Conservation (phyloP, 2,329 filamentous ascomycete genomes). For the Pyricularia pennisetigena region DNA sequence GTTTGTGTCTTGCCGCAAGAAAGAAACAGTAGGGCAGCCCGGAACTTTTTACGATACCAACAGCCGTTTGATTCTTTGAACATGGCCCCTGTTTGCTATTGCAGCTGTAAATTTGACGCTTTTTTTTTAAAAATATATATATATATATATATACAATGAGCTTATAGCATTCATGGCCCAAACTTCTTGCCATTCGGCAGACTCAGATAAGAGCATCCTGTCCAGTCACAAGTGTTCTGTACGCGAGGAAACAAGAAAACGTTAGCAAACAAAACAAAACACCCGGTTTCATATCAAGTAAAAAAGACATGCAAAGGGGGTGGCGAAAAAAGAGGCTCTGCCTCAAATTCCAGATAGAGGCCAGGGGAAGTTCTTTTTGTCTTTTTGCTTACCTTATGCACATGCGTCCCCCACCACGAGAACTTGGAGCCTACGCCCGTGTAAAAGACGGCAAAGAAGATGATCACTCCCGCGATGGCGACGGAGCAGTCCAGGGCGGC, state of each 20-base stretch:
- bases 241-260: neutral
- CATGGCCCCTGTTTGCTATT: neutral
- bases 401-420: constrained; percentile 24
- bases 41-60: neutral
- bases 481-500: constrained; percentile 22
- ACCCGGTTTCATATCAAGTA: no score
- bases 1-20: neutral
- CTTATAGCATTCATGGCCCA: neutral
- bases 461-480: constrained; percentile 21
- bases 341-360: no score
- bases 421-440: constrained; percentile 19
- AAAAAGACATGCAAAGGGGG: no score
- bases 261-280: neutral
- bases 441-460: constrained; percentile 24
- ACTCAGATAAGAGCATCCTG: neutral
- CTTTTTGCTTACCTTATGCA: constrained; percentile 10
- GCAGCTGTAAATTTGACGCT: neutral
- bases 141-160: neutral
- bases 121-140: no score
- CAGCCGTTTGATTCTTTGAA: neutral
- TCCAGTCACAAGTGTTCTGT: neutral
- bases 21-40: neutral
- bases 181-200: neutral
- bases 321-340: no score
- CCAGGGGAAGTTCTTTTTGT: no score